A percentile compares a stretch with the other conserved stretches of the same genome.
Conservation (phyloP, 1,284 basidiomycete genomes). For the Irpex sp. region DNA sequence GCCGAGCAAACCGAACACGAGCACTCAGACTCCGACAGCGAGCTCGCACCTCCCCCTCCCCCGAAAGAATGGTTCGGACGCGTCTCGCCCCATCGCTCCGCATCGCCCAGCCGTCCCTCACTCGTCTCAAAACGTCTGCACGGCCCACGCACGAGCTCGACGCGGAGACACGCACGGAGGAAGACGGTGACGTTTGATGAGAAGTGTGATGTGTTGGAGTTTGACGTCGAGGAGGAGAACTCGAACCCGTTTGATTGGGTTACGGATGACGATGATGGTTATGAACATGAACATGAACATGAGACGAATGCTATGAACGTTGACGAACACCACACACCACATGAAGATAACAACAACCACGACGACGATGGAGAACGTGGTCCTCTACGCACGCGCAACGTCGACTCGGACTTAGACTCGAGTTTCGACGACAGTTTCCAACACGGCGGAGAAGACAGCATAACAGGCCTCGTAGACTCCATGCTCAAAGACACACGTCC, state of each 20-base stretch:
- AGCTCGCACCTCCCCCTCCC: constrained; percentile 26
- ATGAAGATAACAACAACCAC: too few relatives aligned
- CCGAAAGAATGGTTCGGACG: constrained; percentile 18
- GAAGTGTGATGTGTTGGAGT: constrained; percentile 86
- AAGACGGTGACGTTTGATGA: constrained; percentile 89
- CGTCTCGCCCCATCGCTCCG: constrained; percentile 19
- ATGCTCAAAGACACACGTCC: constrained; percentile 41
- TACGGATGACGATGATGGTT: constrained; percentile 45
- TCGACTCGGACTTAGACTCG: constrained; percentile 19
- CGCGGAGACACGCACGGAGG: constrained; percentile 36
- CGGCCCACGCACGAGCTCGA: constrained; percentile 64
- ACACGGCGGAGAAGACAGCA: constrained; percentile 38
- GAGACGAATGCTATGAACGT: constrained; percentile 22
- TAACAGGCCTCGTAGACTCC: constrained; percentile 60
- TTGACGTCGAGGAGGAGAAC: constrained; percentile 53
- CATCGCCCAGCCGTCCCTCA: constrained; percentile 65
- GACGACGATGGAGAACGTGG: constrained; percentile 4
- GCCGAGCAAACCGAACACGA: constrained; percentile 16
- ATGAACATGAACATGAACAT: constrained; percentile 30
- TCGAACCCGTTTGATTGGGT: constrained; percentile 32
- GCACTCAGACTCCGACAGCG: constrained; percentile 24
- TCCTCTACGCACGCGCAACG: constrained; percentile 15
- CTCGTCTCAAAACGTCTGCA: constrained; percentile 80
- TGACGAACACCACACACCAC: constrained; percentile 6
- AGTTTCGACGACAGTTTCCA: constrained; percentile 29